phyloP scores from a whole-genome alignment of 2,329 filamentous ascomycete genomes.

The Aspergillus sclerotialis region DNA sequence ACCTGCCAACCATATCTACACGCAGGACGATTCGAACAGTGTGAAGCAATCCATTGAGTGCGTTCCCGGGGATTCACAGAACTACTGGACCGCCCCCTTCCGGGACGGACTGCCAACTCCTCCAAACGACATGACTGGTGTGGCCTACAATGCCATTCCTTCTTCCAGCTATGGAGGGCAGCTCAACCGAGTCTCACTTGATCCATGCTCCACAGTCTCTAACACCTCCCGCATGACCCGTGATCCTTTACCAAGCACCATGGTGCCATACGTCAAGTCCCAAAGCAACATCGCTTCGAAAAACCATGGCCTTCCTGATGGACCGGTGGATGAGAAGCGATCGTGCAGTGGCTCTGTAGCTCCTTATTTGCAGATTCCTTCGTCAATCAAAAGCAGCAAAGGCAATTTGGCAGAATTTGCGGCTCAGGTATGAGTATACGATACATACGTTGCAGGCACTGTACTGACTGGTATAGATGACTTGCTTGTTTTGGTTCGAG shows the following conservation, averaged over 20 bases:
- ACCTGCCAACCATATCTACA: constrained; percentile 17
- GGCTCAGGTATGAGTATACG: constrained; percentile 55
- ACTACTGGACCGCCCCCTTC: constrained; percentile 28
- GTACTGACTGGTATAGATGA: constrained; percentile 55
- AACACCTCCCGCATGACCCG: constrained; percentile 15
- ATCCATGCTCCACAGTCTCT: constrained; percentile 14
- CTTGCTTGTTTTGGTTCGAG: constrained; percentile 97
- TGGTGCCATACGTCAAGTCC: constrained; percentile 16
- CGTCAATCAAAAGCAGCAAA: constrained; percentile 66
- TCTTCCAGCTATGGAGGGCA: constrained; percentile 25
- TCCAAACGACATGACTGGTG: constrained; percentile 36
- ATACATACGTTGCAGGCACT: background rate
- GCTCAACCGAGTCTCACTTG: constrained; percentile 17
- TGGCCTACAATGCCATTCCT: constrained; percentile 29
- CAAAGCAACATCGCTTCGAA: constrained; percentile 15
- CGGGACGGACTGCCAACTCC: constrained; percentile 36
- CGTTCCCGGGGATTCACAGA: constrained; percentile 2
- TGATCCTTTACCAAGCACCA: constrained; percentile 11
- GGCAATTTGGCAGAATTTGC: constrained; percentile 77
- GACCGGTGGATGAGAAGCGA: constrained; percentile 20
- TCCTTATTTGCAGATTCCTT: constrained; percentile 61
- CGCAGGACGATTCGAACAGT: constrained; percentile 10
- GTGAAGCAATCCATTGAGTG: constrained; percentile 6
- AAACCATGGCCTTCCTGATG: constrained; percentile 15
- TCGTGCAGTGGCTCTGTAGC: constrained; percentile 33